Conservation (phyloP, 192 early-diverging fungal species). For the Funneliformis geosporum region DNA sequence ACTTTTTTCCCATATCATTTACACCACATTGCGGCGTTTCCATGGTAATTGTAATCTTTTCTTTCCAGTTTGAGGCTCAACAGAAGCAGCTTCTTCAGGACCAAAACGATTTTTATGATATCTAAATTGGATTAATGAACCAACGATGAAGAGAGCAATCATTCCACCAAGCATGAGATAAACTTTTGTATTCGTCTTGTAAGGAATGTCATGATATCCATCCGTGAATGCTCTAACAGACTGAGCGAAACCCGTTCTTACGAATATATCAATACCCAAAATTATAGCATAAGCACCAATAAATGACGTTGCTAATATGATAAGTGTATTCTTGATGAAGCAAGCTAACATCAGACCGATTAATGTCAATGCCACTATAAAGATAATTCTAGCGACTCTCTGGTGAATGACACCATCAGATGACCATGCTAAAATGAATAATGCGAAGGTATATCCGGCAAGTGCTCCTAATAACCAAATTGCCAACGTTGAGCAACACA, state of each 20-base stretch:
- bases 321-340: conserved; percentile 61
- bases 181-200: conserved; percentile 56
- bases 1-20: too few species aligned
- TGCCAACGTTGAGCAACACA: conserved; percentile 72
- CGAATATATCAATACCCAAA: conserved; percentile 81
- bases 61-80: neutral
- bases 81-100: neutral
- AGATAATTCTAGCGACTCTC: conserved; percentile 65
- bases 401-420: conserved; percentile 62
- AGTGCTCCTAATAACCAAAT: conserved; percentile 76
- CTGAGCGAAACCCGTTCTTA: conserved; percentile 70
- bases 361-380: conserved; percentile 64
- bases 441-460: conserved; percentile 73
- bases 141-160: conserved; percentile 63
- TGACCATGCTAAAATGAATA: conserved; percentile 70
- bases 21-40: neutral
- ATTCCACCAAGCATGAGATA: conserved; percentile 73
- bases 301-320: conserved; percentile 73
- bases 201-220: conserved; percentile 40
- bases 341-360: conserved; percentile 65
- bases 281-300: conserved; percentile 80
- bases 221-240: conserved; percentile 57
- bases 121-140: conserved; percentile 61
- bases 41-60: neutral
- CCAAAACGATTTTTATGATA: neutral